phyloP scores from a whole-genome alignment of 2,329 filamentous ascomycete genomes.

The Aspergillus sp. region DNA sequence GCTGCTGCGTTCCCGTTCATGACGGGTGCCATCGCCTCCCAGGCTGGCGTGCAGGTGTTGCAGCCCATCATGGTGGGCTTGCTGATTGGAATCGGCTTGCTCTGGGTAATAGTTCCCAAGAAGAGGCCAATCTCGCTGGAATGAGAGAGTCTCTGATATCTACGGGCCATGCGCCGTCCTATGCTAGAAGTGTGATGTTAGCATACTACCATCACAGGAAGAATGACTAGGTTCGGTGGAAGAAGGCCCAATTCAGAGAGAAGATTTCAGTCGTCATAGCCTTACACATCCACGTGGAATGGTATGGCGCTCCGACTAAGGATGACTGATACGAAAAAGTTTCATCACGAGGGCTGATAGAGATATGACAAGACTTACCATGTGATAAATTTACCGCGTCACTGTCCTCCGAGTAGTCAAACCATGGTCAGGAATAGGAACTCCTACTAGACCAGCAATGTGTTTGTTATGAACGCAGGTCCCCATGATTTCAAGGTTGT shows the following conservation, averaged over 20 bases:
- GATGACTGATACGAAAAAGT: slow-evolving; percentile 86
- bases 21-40: slow-evolving; percentile 24
- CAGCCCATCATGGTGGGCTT: slow-evolving; percentile 27
- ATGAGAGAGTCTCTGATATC: background rate
- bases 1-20: slow-evolving; percentile 26
- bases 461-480: background rate
- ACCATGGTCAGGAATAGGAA: too few species aligned
- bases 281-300: slow-evolving; percentile 36
- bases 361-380: slow-evolving; percentile 15
- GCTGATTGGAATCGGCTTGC: slow-evolving; percentile 20
- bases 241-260: slow-evolving; percentile 39
- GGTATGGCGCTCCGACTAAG: slow-evolving; percentile 74
- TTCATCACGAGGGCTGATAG: slow-evolving; percentile 67
- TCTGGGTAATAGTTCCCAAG: slow-evolving; percentile 23
- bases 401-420: too few species aligned
- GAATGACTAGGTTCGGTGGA: background rate
- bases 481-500: background rate
- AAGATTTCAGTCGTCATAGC: slow-evolving; percentile 47
- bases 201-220: background rate
- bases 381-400: background rate
- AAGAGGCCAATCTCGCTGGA: slow-evolving; percentile 8
- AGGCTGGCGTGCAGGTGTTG: slow-evolving; percentile 22
- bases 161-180: background rate
- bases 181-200: background rate
- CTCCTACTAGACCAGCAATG: background rate